Base-by-base conservation (phyloP, 2,329 filamentous ascomycete genomes). In the Moelleriella libera region DNA sequence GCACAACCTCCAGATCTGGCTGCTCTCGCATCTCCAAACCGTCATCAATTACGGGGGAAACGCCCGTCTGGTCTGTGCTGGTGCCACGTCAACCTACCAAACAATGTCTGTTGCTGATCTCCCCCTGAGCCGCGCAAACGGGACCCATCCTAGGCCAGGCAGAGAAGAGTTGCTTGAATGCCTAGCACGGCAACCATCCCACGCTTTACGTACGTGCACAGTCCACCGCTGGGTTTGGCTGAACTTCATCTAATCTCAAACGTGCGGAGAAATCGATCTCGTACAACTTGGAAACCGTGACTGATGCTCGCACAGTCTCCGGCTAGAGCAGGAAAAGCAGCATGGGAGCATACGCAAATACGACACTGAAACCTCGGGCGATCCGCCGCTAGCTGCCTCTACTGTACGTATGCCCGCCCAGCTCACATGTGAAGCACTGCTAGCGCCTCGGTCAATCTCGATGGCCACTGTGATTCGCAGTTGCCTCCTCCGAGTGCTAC, bases 31-130 rank as follows among this genome's bases (percentile, higher is more conserved):
- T 47, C 46, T 45, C 7, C 30, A 29, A 43, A 28, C 28, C 47
- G 28, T 32, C 39, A 44, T 48, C 43, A 41, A 42, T 45, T 30
- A 8, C 32, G 32, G 32, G 12, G 32, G 40, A 45, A 42, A 43
- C 43, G 10, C 21, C 37, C 39, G 41, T 44, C 47, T 48, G 43
- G 42, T 45, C 46, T 34, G 46, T 48, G 46, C 46, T 12, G 30
- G 34, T 12, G 10, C 34, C 29, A 14, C 14, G 32, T 30, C 40
- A 39, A 28, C 45, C 41, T 37, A 30, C 41, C 28, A 41, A 39
- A 45, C 43, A 32, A 8, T 34, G 10, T 9, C 8, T 31, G 21
- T 30, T 45, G 30, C 43, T 14, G 21, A 6, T 28, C 6, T 21
- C 40, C 6, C 6, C n/a, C 40, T 41, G 40, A 43, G 42, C 42